Conservation (phyloP, 1,284 basidiomycete species). For the Heimioporus retisporus region DNA sequence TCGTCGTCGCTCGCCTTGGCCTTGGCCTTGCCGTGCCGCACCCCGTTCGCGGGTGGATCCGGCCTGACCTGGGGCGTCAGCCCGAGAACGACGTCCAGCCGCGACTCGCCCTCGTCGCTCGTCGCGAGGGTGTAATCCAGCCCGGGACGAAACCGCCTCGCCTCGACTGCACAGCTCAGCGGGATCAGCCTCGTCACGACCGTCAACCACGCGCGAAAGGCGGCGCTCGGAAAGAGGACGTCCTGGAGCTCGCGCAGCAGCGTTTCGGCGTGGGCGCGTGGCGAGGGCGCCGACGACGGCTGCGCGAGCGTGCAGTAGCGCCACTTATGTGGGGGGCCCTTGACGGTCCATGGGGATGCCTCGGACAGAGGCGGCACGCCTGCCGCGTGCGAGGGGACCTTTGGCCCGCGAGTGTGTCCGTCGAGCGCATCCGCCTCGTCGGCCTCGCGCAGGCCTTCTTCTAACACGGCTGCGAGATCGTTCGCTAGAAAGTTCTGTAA, state of each 20-base stretch:
- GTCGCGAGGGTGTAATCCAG: slow-evolving; percentile 97
- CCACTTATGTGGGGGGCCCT: slow-evolving; percentile 95
- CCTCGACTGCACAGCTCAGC: slow-evolving; percentile 78
- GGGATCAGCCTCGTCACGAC: slow-evolving; percentile 85
- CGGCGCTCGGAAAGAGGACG: slow-evolving; percentile 82
- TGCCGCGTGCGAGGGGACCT: slow-evolving; percentile 73
- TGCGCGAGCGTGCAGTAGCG: slow-evolving; percentile 81
- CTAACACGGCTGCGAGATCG: slow-evolving; percentile 75
- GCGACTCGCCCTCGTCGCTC: slow-evolving; percentile 85
- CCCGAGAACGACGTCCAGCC: slow-evolving; percentile 92
- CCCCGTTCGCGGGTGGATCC: slow-evolving; percentile 14
- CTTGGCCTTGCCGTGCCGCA: slow-evolving; percentile 30
- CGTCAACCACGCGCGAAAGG: slow-evolving; percentile 94
- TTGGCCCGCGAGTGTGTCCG: slow-evolving; percentile 53
- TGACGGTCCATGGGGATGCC: slow-evolving; percentile 74
- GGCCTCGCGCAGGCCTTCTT: slow-evolving; percentile 68
- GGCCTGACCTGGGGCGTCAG: slow-evolving; percentile 76
- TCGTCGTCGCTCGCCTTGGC: slow-evolving; percentile 44
- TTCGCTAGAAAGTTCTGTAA: slow-evolving; percentile 88
- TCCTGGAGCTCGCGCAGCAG: slow-evolving; percentile 75
- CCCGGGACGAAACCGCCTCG: slow-evolving; percentile 92
- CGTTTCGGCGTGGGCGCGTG: slow-evolving; percentile 57
- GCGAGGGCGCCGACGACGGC: slow-evolving; percentile 25
- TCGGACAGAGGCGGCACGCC: slow-evolving; percentile 57
- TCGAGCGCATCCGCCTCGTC: slow-evolving; percentile 81